These are phyloP conservation scores for Aspergillus flavus DNA, from an alignment of 2,329 filamentous ascomycete species.

Conservation along the genomic window DNA sequence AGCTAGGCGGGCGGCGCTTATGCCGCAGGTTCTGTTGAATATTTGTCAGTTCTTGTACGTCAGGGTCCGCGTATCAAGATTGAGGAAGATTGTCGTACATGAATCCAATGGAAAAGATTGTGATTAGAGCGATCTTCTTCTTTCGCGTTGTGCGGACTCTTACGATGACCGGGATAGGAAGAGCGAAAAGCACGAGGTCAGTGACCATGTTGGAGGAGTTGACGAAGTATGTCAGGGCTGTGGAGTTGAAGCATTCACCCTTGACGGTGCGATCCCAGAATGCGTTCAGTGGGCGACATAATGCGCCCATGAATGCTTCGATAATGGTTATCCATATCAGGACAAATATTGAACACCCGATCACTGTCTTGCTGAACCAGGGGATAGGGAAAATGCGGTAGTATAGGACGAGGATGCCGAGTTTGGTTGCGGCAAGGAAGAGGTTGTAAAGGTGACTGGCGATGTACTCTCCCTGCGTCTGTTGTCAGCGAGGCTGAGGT, in stretches of 20 bases:
- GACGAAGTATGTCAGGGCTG: constrained; percentile 8
- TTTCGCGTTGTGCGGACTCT: constrained; percentile 1
- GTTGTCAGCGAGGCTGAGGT: not conserved
- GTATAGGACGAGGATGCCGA: constrained; percentile 10
- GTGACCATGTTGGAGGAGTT: constrained; percentile 12
- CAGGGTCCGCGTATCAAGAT: no score
- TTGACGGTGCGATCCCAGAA: constrained; percentile 9
- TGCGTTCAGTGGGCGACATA: constrained; percentile 8
- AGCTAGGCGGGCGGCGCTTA: constrained; percentile 10
- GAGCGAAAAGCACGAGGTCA: constrained; percentile 5
- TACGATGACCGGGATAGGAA: constrained; percentile 8
- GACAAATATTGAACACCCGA: constrained; percentile 4
- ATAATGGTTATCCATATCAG: constrained; percentile 9
- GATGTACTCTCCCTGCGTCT: constrained; percentile 6
- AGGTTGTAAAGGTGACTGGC: constrained; percentile 13
- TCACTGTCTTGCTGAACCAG: constrained; percentile 10
- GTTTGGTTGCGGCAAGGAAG: constrained; percentile 7
- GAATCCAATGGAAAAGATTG: constrained; percentile 9
- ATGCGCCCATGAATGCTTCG: constrained; percentile 8
- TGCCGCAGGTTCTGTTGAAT: constrained; percentile 5
- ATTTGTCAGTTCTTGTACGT: no score
- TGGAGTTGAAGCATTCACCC: constrained; percentile 9
- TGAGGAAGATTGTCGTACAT: not conserved
- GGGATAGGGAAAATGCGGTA: constrained; percentile 8
- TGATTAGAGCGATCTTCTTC: constrained; percentile 6